Evolutionary conservation across 768 basidiomycete species (phyloP), one percentile per base, ranked within the genome.

Genomic region (Arthromyces matolae): DNA sequence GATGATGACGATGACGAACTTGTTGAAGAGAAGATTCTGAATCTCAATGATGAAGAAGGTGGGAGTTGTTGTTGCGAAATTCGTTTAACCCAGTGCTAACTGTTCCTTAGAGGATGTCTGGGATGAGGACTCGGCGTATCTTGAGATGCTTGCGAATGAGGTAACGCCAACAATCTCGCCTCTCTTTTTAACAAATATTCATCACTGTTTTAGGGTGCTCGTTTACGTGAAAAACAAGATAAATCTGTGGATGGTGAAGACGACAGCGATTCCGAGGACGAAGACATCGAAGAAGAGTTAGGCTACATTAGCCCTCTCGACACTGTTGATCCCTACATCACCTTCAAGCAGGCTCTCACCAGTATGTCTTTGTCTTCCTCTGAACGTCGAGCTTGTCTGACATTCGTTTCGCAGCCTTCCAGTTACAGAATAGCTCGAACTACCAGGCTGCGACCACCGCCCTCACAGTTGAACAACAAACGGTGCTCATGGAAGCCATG

Each of bases 121-220:
- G 83, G 91, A 93, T 58, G 85, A 89, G 49, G 89, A 92, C 56
- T 90, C 89, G 7, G 88, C 86, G 6, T 94, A 93, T 61, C 73
- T 92, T 35, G 90, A 93, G 63, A 70, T 91, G 76, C 77, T 94
- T 27, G 91, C 89, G 6, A 80, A 81, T 56, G 86, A 93, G 77
- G 89, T 87, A 62, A n/a, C 36, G 67, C 9, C 44, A 43, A 54
- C 39, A 3, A 20, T 39, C 31, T 10, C 13, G 41, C 41, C 27
- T 28, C 37, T 42, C 20, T 29, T 39, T 44, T 34, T n/a, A n/a
- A n/a, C n/a, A n/a, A n/a, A n/a, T n/a, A n/a, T n/a, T n/a, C n/a
- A n/a, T n/a, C n/a, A n/a, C n/a, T n/a, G n/a, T n/a, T n/a, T n/a
- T n/a, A 89, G 88, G 81, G 87, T 36, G 83, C 80, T 25, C 85